Percentiles rank a stretch among this genome's conserved stretches.
Conservation (phyloP, 345 rosid species). For the Rhodamnia argentea region DNA sequence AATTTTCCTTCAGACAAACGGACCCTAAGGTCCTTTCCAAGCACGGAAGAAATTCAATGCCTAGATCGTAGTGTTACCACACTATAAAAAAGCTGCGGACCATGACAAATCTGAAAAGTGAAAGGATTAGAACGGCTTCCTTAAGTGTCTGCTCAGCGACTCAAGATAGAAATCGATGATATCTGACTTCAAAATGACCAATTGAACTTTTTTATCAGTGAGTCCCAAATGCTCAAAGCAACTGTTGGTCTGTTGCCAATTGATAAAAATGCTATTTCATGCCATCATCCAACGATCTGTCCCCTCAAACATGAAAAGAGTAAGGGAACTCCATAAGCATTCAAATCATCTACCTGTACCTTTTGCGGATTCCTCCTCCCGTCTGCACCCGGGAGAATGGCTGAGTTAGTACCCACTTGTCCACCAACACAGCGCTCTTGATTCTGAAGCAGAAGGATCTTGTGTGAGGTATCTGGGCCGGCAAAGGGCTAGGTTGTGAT, state of each 20-base stretch:
- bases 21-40: background rate
- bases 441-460: slow-evolving; percentile 1
- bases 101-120: background rate
- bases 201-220: background rate
- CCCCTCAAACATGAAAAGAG: slow-evolving; percentile 34
- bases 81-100: background rate
- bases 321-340: slow-evolving; percentile 24
- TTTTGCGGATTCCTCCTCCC: slow-evolving; percentile 12
- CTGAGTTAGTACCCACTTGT: background rate
- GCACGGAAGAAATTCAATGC: background rate
- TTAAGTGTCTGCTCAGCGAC: background rate
- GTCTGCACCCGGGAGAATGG: slow-evolving; percentile 1
- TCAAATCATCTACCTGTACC: slow-evolving; percentile 13
- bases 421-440: slow-evolving; percentile 10
- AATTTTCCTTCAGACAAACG: background rate
- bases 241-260: background rate
- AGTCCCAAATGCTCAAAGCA: background rate
- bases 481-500: background rate
- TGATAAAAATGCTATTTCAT: background rate
- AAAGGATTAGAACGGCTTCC: background rate
- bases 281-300: slow-evolving; percentile 15
- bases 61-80: background rate
- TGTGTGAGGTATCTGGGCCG: slow-evolving; percentile 19
- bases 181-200: background rate
- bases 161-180: background rate